These are phyloP conservation scores for Coemansia biformis DNA, from an alignment of 192 early-diverging fungal genomes.

Conservation along the genomic window DNA sequence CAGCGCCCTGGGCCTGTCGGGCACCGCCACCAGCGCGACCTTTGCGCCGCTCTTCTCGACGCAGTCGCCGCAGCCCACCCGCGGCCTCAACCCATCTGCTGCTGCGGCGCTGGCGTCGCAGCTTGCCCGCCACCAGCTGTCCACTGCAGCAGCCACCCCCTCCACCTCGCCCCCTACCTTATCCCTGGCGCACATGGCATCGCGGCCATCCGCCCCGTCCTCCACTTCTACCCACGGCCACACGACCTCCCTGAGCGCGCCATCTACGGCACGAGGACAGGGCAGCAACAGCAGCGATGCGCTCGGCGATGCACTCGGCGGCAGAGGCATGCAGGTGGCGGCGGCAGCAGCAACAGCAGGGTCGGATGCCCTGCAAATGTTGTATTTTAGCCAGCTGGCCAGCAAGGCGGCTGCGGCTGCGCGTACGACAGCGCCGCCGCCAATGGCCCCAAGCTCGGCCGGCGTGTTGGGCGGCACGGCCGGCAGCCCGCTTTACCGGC, in stretches of 20 bases:
- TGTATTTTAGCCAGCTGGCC: slow-evolving; percentile 44
- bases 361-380: slow-evolving; percentile 45
- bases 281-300: too few relatives aligned
- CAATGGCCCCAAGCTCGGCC: not conserved
- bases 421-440: too few relatives aligned
- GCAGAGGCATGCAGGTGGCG: not conserved
- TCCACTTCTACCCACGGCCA: too few relatives aligned
- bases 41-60: slow-evolving; percentile 6
- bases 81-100: slow-evolving; percentile 19
- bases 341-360: not conserved
- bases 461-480: slow-evolving; percentile 5
- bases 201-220: too few relatives aligned
- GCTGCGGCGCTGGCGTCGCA: slow-evolving; percentile 29
- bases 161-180: too few relatives aligned
- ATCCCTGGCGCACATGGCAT: too few relatives aligned
- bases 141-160: not conserved
- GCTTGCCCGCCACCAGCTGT: slow-evolving; percentile 31
- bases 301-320: too few relatives aligned
- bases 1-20: slow-evolving; percentile 36
- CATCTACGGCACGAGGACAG: too few relatives aligned
- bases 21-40: slow-evolving; percentile 2
- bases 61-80: slow-evolving; percentile 5
- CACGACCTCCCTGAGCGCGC: too few relatives aligned
- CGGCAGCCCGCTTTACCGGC: not conserved
- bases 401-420: slow-evolving; percentile 25